Evolutionary conservation across 2,329 filamentous ascomycete genomes (phyloP), one percentile per base, ranked within the genome.

Genomic region (Arthrinium phaeospermum): DNA sequence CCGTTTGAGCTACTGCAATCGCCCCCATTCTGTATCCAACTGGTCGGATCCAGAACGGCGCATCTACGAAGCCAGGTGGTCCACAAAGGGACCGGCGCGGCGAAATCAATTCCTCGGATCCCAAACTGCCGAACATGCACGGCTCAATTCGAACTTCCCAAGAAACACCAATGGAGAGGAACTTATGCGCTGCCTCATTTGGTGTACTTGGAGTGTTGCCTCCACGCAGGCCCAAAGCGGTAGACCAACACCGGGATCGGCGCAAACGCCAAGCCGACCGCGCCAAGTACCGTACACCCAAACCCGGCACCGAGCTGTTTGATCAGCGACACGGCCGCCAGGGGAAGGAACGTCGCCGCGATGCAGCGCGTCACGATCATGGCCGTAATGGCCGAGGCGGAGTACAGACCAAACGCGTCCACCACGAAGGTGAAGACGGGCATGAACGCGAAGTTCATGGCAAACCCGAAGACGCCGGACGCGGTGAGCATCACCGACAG

Each of bases 381-480:
- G 0, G 86, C 87, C 0, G 88, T 90, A 81, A 90, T 84, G 1
- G 88, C 88, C 14, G 87, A 89, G 0, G 89, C 89, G 1, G 88
- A 86, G 75, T 88, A 90, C 7, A 87, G 72, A 0, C 88, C 87
- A 72, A 86, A 89, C 0, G 88, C 87, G 73, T 91, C 89, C 2
- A 90, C 88, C 0, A 90, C 83, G 74, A 90, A 91, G 0, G 88
- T 84, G 71, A 85, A 86, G 2, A 90, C 71, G 0, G 89, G 88
- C 27, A 91, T 77, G 67, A 86, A 81, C 4, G 82, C 81, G 2
- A 90, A 77, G 68, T 87, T 80, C 2, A 88, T 78, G 5, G 83
- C 80, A 27, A 82, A 77, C 14, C 88, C 88, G 7, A 89, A 78
- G 1, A 86, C n/a, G 3, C 77, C 83, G 0, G 88, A 82, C 0